Conservation (phyloP, 164 flowering plant genomes). For the Chimonanthus praecox region DNA sequence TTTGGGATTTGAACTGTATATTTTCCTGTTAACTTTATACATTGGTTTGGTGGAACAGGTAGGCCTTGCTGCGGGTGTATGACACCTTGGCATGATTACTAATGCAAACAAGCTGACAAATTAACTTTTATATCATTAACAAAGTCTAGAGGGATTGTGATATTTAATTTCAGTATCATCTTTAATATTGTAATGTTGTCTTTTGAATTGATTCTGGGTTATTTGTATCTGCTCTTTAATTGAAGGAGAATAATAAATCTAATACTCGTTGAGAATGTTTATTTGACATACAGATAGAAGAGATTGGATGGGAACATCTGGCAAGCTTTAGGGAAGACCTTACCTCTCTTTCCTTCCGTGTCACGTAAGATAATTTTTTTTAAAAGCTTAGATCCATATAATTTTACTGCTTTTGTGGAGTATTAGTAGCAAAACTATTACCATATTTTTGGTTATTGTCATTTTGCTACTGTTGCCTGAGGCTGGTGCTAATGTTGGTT, state of each 20-base stretch:
- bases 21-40: too few relatives aligned
- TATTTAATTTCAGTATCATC: too few relatives aligned
- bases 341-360: constrained; percentile 42
- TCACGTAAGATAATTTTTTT: constrained; percentile 36
- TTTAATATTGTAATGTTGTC: neutral
- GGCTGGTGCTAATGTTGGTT: too few relatives aligned
- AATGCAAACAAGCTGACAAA: neutral
- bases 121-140: neutral
- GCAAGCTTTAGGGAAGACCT: constrained; percentile 42
- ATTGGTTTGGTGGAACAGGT: neutral
- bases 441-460: neutral
- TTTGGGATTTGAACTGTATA: neutral
- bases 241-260: neutral
- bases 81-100: neutral
- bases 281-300: constrained; percentile 55
- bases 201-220: neutral
- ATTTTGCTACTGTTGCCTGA: too few relatives aligned
- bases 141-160: neutral
- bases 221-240: neutral
- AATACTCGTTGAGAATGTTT: neutral
- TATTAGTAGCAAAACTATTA: neutral
- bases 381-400: neutral
- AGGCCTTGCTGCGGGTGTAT: neutral
- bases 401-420: too few relatives aligned
- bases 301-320: constrained; percentile 75